Evolutionary conservation across 2,329 filamentous ascomycete genomes (phyloP).

Genomic region (Gnomoniopsis sp.): DNA sequence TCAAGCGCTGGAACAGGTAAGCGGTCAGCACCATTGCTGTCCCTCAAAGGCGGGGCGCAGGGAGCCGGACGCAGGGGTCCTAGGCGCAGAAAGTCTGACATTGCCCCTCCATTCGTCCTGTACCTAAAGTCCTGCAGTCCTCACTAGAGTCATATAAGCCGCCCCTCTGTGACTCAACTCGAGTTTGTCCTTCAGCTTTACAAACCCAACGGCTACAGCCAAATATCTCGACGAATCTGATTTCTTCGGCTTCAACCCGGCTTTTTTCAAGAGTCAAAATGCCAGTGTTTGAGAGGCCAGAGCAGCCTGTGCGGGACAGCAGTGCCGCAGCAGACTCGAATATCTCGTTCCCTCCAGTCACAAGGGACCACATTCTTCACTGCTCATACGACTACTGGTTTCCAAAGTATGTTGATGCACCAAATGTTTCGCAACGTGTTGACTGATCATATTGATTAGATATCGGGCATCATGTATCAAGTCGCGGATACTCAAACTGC

Average conservation of each 20-base stretch:
- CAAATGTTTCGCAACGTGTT: neutral
- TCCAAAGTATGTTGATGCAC: constrained; percentile 52
- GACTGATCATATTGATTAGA: constrained; percentile 35
- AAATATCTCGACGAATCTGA: no score
- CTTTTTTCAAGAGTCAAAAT: constrained; percentile 20
- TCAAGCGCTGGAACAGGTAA: neutral
- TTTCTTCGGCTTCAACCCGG: no score
- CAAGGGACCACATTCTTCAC: constrained; percentile 82
- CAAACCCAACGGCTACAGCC: no score
- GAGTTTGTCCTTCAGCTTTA: no score
- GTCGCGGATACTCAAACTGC: constrained; percentile 77
- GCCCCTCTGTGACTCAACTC: no score
- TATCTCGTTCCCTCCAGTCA: constrained; percentile 78
- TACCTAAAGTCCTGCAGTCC: no score
- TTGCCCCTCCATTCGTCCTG: no score
- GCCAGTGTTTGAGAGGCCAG: constrained; percentile 27
- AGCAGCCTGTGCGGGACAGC: constrained; percentile 20
- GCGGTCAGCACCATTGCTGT: neutral
- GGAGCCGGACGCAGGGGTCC: no score
- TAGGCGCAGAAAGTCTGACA: no score
- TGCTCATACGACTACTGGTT: constrained; percentile 96
- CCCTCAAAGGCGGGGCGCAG: no score
- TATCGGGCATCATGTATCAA: constrained; percentile 81
- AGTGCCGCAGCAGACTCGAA: constrained; percentile 18
- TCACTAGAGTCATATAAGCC: no score